phyloP scores from a whole-genome alignment of 257 asterid species.

The Cinchona pubescens region DNA sequence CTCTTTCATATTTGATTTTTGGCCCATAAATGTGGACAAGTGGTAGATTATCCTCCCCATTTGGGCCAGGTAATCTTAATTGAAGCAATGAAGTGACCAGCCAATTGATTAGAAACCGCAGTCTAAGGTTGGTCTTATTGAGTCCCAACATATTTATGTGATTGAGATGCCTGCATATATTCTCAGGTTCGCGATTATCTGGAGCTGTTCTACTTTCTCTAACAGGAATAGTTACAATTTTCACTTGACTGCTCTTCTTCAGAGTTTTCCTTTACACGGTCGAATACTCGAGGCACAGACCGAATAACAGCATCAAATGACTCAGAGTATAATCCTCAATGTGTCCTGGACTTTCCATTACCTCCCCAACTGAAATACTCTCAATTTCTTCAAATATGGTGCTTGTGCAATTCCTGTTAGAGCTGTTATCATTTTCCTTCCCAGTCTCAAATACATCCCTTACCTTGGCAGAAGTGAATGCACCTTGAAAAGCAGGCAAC shows the following conservation, averaged over 20 bases:
- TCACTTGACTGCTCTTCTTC: too few species aligned
- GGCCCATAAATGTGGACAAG: conserved; percentile 44
- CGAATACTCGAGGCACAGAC: conserved; percentile 24
- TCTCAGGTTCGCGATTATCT: conserved; percentile 37
- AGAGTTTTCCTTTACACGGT: conserved; percentile 23
- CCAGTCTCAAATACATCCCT: conserved; percentile 32
- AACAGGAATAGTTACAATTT: too few species aligned
- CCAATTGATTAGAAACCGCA: conserved; percentile 35
- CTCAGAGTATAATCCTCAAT: conserved; percentile 16
- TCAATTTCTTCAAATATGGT: conserved; percentile 29
- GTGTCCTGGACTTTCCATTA: conserved; percentile 34
- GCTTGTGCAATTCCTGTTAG: conserved; percentile 26
- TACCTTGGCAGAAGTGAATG: conserved; percentile 25
- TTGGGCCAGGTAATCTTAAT: conserved; percentile 26
- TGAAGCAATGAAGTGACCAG: conserved; percentile 35
- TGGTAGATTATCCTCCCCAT: too few species aligned
- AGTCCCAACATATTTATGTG: conserved; percentile 36
- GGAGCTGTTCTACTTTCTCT: too few species aligned
- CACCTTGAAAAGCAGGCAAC: conserved; percentile 33
- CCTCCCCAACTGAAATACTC: conserved; percentile 26
- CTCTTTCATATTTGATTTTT: conserved; percentile 37
- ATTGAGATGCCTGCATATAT: conserved; percentile 33
- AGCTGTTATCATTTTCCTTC: conserved; percentile 24
- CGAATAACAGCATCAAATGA: conserved; percentile 34
- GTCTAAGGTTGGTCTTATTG: conserved; percentile 29